Conservation (phyloP, 2,329 filamentous ascomycete genomes). For the Aspergillus fischeri region DNA sequence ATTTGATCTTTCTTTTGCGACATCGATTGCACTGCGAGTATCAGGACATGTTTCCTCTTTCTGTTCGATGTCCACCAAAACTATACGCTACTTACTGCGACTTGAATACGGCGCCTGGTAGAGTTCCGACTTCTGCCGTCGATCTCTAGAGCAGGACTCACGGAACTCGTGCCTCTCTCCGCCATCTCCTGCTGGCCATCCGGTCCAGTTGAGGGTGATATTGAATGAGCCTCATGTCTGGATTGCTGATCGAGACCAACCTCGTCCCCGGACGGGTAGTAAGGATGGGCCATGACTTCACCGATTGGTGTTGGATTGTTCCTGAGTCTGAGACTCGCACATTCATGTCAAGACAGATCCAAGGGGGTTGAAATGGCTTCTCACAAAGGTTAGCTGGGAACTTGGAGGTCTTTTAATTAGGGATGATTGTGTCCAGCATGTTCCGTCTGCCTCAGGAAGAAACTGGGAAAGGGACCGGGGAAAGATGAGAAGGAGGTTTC, state of each 20-base stretch:
- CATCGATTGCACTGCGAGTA: conserved; percentile 72
- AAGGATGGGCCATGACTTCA: conserved; percentile 22
- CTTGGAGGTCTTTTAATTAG: conserved; percentile 12
- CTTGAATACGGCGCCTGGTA: conserved; percentile 50
- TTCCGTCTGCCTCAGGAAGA: conserved; percentile 12
- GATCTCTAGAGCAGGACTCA: conserved; percentile 22
- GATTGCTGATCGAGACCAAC: conserved; percentile 18
- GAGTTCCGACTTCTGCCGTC: conserved; percentile 37
- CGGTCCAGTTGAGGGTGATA: conserved; percentile 21
- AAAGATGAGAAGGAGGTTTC: conserved; percentile 11
- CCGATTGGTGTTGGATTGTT: conserved; percentile 12
- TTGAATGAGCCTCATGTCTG: conserved; percentile 21
- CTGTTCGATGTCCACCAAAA: neutral
- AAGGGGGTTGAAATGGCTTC: conserved; percentile 7
- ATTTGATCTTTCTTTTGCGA: conserved; percentile 90
- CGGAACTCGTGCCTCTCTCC: conserved; percentile 15
- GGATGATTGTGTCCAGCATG: conserved; percentile 19
- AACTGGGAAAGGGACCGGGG: conserved; percentile 18
- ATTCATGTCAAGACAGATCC: conserved; percentile 10
- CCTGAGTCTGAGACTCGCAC: conserved; percentile 15
- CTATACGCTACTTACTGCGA: conserved; percentile 42
- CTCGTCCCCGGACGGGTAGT: conserved; percentile 20
- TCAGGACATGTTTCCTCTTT: conserved; percentile 4
- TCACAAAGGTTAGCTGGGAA: conserved; percentile 8
- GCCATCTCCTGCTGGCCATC: conserved; percentile 23